phyloP scores from a whole-genome alignment of 768 basidiomycete genomes.

The Sistotremastrum niveocremeum region DNA sequence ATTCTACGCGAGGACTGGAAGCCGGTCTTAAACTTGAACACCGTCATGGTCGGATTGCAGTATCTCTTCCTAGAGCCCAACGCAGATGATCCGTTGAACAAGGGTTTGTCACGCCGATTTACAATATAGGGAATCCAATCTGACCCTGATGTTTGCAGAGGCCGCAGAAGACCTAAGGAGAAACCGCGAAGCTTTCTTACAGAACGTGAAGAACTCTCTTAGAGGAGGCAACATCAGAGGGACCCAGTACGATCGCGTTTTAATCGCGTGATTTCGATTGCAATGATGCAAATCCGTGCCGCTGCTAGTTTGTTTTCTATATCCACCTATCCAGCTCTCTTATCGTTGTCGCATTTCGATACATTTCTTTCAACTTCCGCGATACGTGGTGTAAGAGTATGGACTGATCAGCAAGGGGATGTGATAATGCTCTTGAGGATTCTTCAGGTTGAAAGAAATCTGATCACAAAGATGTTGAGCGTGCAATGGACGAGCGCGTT shows the following conservation, averaged over 20 bases:
- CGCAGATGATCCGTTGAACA: constrained; percentile 96
- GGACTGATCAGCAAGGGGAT: constrained; percentile 88
- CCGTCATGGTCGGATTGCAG: constrained; percentile 96
- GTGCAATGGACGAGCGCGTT: not conserved
- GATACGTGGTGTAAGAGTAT: constrained; percentile 83
- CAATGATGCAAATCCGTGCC: constrained; percentile 20
- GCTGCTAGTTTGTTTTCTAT: constrained; percentile 6
- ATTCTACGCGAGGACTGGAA: constrained; percentile 99
- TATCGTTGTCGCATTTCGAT: not conserved
- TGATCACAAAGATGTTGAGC: constrained; percentile 16
- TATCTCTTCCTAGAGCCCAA: constrained; percentile 99
- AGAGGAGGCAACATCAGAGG: constrained; percentile 67
- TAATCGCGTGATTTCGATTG: constrained; percentile 11
- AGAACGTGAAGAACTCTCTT: constrained; percentile 84
- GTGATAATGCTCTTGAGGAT: constrained; percentile 76
- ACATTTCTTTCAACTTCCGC: constrained; percentile 51
- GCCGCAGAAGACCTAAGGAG: constrained; percentile 90
- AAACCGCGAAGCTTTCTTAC: constrained; percentile 70
- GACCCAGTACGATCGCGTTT: constrained; percentile 67
- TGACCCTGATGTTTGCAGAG: constrained; percentile 36
- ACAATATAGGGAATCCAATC: constrained; percentile 2
- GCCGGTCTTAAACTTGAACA: constrained; percentile 92
- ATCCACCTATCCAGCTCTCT: constrained; percentile 14
- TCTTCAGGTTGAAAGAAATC: constrained; percentile 67
- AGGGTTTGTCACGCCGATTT: constrained; percentile 46